Evolutionary conservation across 164 flowering plant species (phyloP), one percentile per base, ranked within the genome.

Genomic region (Nymphaea thermarum): DNA sequence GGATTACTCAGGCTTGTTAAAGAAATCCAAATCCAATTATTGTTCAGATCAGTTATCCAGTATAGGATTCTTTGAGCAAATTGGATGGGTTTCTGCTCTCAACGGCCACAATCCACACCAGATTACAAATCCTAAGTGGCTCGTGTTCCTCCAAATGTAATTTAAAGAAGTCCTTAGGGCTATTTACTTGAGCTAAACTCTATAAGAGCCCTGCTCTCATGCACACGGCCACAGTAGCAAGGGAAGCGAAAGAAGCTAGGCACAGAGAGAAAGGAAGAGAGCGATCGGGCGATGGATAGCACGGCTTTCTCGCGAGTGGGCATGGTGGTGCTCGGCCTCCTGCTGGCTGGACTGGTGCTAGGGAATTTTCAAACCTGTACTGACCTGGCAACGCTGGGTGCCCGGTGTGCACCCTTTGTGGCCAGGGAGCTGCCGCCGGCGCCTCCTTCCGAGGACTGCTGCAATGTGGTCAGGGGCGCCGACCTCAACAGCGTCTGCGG

Each of bases 401-500:
- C 64, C 10, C 11, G n/a, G 8, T 62, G 64, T 6, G 4, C 10
- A 17, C 64, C 12, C 7, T 62, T 10, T 62, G 64, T 62, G 64
- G 42, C 12, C 16, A 12, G 42, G 12, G 42, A 17, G n/a, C 41
- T 6, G 36, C 68, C 64, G 5, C 47, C 16, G 17, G 25, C 43
- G 4, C 3, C 68, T 7, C 72, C 72, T 3, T 65, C 67, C 3
- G 41, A 4, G 10, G 63, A 5, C 2, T 82, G 83, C 57, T 82
- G 85, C 45, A 43, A 44, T 2, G 65, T 67, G 2, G 42, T 79
- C 4, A 67, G 71, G 68, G 47, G 14, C 8, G 75, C 70, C 15
- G 71, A 82, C 65, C 18, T 82, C 5, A 75, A 79, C 3, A 79
- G 85, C 53, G 72, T 69, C 4, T 82, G 85, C 70, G n/a, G 64